A percentile compares a stretch with the other conserved stretches of the same genome.
These are phyloP conservation scores for Venturia effusa DNA, from an alignment of 2,329 filamentous ascomycete species.

Conservation along the genomic window DNA sequence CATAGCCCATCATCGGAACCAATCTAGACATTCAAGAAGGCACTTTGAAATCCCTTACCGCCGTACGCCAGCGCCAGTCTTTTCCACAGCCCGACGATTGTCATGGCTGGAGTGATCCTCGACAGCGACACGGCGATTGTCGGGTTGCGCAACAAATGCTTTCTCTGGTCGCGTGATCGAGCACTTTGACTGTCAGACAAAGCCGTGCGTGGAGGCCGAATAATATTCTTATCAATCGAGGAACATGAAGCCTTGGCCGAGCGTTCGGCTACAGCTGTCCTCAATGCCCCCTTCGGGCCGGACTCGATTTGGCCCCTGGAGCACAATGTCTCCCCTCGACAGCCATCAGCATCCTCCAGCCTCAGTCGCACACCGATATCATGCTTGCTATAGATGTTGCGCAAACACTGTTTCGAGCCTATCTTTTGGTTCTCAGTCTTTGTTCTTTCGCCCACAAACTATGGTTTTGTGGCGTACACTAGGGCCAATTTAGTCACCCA, in stretches of 20 bases:
- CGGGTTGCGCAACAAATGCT: neutral
- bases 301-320: neutral
- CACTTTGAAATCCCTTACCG: no score
- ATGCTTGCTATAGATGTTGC: neutral
- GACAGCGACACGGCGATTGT: neutral
- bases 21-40: no score
- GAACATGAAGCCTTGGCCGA: neutral
- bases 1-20: no score
- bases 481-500: neutral
- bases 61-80: no score
- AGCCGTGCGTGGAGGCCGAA: neutral
- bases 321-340: neutral
- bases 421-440: neutral
- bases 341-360: neutral
- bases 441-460: neutral
- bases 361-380: neutral
- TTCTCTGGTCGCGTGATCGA: neutral
- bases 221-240: neutral
- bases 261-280: neutral
- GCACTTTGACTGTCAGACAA: neutral
- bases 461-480: neutral
- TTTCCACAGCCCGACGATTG: neutral
- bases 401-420: neutral
- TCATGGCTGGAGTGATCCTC: neutral
- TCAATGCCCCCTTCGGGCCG: neutral